Evolutionary conservation across 2,329 filamentous ascomycete genomes (phyloP), one percentile per base, ranked within the genome.

Genomic region (Trichoderma asperellum): DNA sequence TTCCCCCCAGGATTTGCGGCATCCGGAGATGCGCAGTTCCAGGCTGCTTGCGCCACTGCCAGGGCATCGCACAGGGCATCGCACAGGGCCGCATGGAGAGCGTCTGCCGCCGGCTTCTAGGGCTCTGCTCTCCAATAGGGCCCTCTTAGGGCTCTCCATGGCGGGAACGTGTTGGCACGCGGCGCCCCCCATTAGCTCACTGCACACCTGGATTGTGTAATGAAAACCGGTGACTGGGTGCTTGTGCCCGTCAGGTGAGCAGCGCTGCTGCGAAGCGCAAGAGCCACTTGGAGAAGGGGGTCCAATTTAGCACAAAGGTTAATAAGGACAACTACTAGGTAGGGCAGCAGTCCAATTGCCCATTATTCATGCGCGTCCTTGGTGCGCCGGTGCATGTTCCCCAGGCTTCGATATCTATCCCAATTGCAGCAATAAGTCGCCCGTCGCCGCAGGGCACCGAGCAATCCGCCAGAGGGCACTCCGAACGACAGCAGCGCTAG

Each of bases 161-260:
- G 68, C 68, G 68, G 68, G 59, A 69, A 65, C 68, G 60, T 69
- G 68, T 34, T 64, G 60, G 60, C 68, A 69, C 68, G n/a, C 68
- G 68, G 68, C 68, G 68, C 60, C 55, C 59, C 53, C 59, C 60
- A 77, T 77, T 78, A 76, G 76, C 76, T 76, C 73, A 74, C 73
- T 72, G 74, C 72, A 73, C 73, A 73, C 73, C 73, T 76, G 73
- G 73, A 84, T 84, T 84, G 81, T 76, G 83, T 84, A 84, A 84
- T 84, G 74, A 75, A 84, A 84, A 84, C 79, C 76, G 76, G 78
- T 77, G 76, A 78, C 77, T 81, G 81, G 79, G 77, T 74, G 70
- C 52, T 57, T 57, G 37, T 69, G 60, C 53, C 43, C 61, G 60
- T 71, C 70, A 71, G 70, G 71, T 72, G 71, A 71, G 63, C 68